These are phyloP conservation scores for Coniosporium apollinis DNA, from an alignment of 495 filamentous ascomycete genomes.

Conservation along the genomic window DNA sequence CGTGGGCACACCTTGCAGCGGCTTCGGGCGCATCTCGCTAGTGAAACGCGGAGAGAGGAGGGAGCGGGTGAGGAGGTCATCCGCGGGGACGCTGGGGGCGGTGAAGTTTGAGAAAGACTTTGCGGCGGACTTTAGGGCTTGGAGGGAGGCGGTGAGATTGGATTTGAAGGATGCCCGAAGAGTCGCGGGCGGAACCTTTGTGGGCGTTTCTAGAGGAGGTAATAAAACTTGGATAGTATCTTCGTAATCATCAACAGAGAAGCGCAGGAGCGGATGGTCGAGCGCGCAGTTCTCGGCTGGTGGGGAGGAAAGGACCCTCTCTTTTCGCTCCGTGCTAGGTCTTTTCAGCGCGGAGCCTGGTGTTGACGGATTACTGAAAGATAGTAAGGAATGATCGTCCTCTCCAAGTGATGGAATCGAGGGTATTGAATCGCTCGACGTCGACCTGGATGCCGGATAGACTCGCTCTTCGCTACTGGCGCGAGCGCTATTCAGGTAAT, in stretches of 20 bases:
- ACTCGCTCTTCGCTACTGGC: slow-evolving; percentile 12
- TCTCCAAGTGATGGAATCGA: slow-evolving; percentile 19
- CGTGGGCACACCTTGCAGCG: slow-evolving; percentile 55
- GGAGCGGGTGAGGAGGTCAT: slow-evolving; percentile 81
- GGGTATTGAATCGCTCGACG: slow-evolving; percentile 22
- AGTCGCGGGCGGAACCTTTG: slow-evolving; percentile 3
- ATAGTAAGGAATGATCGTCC: slow-evolving; percentile 14
- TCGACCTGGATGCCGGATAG: slow-evolving; percentile 13
- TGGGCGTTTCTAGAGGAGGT: no score
- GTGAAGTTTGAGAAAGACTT: slow-evolving; percentile 62
- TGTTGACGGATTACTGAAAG: slow-evolving; percentile 14
- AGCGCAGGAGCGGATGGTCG: slow-evolving; percentile 20
- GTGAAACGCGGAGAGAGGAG: slow-evolving; percentile 68
- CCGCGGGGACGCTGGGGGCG: slow-evolving; percentile 51
- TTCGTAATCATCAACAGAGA: background rate
- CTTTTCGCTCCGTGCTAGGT: slow-evolving; percentile 9
- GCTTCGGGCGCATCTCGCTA: slow-evolving; percentile 75
- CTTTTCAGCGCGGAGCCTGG: slow-evolving; percentile 5
- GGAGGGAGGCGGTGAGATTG: slow-evolving; percentile 82
- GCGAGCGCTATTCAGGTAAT: slow-evolving; percentile 8
- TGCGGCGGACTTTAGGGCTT: slow-evolving; percentile 71
- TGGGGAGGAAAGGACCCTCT: slow-evolving; percentile 13
- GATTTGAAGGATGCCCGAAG: slow-evolving; percentile 56
- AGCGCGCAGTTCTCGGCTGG: slow-evolving; percentile 16
- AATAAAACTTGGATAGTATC: no score